Conservation (phyloP, 441 rosid species). For the Macaranga tanarius region DNA sequence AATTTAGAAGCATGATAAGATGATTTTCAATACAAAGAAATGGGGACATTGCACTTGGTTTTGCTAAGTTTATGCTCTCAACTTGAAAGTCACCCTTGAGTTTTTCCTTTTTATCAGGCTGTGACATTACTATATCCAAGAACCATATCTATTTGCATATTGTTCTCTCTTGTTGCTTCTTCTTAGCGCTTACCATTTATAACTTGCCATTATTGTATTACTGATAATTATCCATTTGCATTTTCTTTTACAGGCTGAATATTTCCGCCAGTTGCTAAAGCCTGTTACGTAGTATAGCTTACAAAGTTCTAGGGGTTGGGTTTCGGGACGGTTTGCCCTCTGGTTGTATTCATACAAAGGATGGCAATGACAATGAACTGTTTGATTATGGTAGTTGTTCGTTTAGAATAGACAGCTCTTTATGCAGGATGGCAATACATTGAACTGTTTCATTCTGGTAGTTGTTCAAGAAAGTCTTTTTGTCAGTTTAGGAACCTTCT, state of each 20-base stretch:
- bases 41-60: background rate
- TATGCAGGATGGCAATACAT: conserved; percentile 38
- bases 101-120: background rate
- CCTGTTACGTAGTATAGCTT: conserved; percentile 87
- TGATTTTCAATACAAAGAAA: background rate
- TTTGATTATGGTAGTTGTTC: conserved; percentile 39
- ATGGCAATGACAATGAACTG: conserved; percentile 36
- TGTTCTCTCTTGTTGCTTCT: background rate
- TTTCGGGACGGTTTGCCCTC: conserved; percentile 41
- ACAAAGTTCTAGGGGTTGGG: conserved; percentile 32
- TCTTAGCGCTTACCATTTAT: background rate
- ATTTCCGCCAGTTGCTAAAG: conserved; percentile 95
- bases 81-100: background rate
- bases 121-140: background rate
- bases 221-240: conserved; percentile 6
- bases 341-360: conserved; percentile 44
- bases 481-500: conserved; percentile 35
- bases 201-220: background rate
- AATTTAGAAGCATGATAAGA: background rate
- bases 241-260: conserved; percentile 69
- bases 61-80: background rate
- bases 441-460: conserved; percentile 27
- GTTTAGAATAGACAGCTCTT: conserved; percentile 41
- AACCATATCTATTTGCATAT: background rate
- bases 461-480: conserved; percentile 20